Evolutionary conservation across 73 alveolate genomes (phyloP).

Genomic region (Breviolum minutum): DNA sequence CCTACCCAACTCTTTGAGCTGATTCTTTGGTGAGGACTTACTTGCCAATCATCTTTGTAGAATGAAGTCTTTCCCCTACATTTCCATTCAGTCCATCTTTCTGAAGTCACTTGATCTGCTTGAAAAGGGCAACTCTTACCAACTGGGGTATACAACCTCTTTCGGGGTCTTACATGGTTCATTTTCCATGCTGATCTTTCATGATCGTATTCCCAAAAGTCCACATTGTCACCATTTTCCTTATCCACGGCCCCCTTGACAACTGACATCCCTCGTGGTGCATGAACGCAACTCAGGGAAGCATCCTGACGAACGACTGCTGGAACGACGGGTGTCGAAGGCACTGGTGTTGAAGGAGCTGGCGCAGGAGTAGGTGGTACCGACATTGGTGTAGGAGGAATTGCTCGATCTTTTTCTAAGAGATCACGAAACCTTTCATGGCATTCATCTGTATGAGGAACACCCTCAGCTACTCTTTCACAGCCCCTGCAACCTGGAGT

Average conservation of each 20-base stretch:
- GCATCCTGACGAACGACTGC: too few species aligned
- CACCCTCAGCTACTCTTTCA: conserved; percentile 41
- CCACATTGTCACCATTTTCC: too few species aligned
- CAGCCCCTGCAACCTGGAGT: conserved; percentile 55
- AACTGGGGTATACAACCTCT: conserved; percentile 9
- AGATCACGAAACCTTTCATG: conserved; percentile 23
- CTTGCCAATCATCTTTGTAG: conserved; percentile 63
- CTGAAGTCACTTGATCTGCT: background rate
- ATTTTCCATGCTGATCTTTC: background rate
- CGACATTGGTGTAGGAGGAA: too few species aligned
- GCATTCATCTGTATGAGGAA: background rate
- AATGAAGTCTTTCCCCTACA: background rate
- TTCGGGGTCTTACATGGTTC: conserved; percentile 17
- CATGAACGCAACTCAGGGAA: background rate
- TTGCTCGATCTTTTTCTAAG: background rate
- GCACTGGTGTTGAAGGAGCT: conserved; percentile 17
- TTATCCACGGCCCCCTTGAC: background rate
- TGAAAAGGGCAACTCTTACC: conserved; percentile 20
- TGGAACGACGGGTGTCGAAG: conserved; percentile 15
- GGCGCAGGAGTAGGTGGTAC: conserved; percentile 14
- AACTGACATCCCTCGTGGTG: background rate
- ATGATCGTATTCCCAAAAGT: conserved; percentile 13
- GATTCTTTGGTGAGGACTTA: conserved; percentile 5
- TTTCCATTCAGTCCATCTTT: too few species aligned
- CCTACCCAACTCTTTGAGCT: conserved; percentile 43